Evolutionary conservation across 192 early-diverging fungal species (phyloP), one percentile per base, ranked within the genome.

Genomic region (Gonapodya prolifera): DNA sequence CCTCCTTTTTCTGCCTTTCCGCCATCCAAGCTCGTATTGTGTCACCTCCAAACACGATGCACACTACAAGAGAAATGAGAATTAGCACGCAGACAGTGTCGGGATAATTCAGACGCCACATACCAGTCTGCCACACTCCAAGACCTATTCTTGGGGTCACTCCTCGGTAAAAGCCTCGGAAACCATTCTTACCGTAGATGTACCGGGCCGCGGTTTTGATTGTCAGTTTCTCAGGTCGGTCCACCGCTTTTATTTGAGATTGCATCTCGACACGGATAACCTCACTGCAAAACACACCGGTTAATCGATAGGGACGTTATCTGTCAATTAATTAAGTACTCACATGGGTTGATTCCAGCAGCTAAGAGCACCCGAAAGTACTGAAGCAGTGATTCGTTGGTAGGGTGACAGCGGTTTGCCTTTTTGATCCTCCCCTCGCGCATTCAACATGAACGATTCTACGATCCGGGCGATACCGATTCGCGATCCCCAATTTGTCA

Each of bases 201-300:
- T 89, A 97, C 79, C 90, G 87, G 31, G 95, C 93, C 33, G 92
- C 90, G 69, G 87, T 85, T 32, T 85, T 85, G 76, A 99, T 94
- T 70, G 93, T 93, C 90, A 98, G 88, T 79, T 98, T 97, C 76
- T 92, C 91, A 23, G 97, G 97, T 34, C 97, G 90, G 61, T 92
- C 93, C 13, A 83, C 90, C 1, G 89, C 85, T 86, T 97, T 95
- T 61, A 94, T 86, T 83, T 97, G 95, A 73, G 89, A 91, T 86
- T 99, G 97, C 97, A 99, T 99, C 79, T 99, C 95, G 13, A 99
- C 94, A 77, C 97, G 93, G 76, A 99, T 98, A 61, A 99, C 97
- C 82, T 99, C 97, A 78, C 45, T 61, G 45, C 8, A 61, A 23
- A 61, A n/a, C n/a, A n/a, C n/a, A n/a, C n/a, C 45, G 23, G 23